phyloP scores from a whole-genome alignment of 331 rosid species.

The Telfairia occidentalis region DNA sequence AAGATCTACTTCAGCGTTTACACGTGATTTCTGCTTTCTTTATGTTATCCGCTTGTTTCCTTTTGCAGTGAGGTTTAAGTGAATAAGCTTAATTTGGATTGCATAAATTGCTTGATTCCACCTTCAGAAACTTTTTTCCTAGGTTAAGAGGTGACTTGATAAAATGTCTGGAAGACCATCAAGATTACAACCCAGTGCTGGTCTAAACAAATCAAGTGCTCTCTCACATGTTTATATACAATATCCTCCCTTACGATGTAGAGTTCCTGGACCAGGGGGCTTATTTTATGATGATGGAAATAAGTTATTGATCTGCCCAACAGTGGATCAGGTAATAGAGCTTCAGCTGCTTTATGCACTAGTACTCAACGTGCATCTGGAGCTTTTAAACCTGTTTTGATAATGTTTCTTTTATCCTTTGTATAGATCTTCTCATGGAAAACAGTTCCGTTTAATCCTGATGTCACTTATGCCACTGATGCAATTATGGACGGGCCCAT shows the following conservation, averaged over 20 bases:
- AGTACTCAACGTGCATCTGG: slow-evolving; percentile 4
- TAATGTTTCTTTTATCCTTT: not conserved
- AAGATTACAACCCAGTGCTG: slow-evolving; percentile 56
- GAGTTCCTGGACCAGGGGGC: slow-evolving; percentile 53
- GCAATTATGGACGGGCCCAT: slow-evolving; percentile 75
- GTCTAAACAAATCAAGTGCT: slow-evolving; percentile 63
- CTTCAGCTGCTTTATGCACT: slow-evolving; percentile 3
- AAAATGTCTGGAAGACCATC: slow-evolving; percentile 77
- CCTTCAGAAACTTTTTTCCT: slow-evolving; percentile 5
- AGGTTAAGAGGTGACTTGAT: slow-evolving; percentile 15
- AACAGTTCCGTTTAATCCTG: slow-evolving; percentile 62
- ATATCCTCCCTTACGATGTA: slow-evolving; percentile 63
- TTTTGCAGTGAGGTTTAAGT: slow-evolving; percentile 21
- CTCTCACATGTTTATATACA: slow-evolving; percentile 83
- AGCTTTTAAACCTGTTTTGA: slow-evolving; percentile 7
- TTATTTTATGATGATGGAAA: slow-evolving; percentile 88
- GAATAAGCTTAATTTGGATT: slow-evolving; percentile 14
- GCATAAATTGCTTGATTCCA: slow-evolving; percentile 18
- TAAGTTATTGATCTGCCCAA: slow-evolving; percentile 64
- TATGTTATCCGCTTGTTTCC: not conserved
- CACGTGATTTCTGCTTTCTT: not conserved
- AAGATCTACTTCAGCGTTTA: not conserved
- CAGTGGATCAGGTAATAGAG: slow-evolving; percentile 59
- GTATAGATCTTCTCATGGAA: slow-evolving; percentile 85
- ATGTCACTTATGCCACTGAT: slow-evolving; percentile 45